Conservation (phyloP, 139 green algal species). For the Coelastrella sp. region DNA sequence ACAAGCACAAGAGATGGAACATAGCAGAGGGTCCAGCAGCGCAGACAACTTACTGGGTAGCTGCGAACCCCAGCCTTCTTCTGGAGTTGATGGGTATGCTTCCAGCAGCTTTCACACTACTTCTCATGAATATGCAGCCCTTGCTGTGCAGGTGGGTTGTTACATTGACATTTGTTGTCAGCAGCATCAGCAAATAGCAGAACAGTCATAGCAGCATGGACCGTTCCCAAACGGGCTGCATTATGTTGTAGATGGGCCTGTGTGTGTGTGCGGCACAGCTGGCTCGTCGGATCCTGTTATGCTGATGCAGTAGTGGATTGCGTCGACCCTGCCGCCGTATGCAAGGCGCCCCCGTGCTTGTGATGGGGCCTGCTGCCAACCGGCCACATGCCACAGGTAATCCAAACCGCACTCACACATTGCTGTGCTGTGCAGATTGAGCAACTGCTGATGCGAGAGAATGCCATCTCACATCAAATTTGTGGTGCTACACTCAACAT, state of each 20-base stretch:
- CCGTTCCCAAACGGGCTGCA: neutral
- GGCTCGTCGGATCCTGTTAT: no score
- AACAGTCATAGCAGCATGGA: neutral
- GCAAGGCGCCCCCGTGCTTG: neutral
- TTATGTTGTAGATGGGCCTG: no score
- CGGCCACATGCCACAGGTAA: no score
- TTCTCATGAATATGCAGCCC: conserved; percentile 19
- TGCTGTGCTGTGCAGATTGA: neutral
- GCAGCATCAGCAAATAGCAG: no score
- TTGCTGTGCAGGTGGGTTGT: conserved; percentile 19
- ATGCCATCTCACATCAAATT: conserved; percentile 1
- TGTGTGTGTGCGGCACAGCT: no score
- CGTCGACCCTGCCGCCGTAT: no score
- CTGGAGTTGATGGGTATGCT: neutral
- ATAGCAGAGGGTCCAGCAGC: neutral
- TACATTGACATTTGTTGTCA: neutral
- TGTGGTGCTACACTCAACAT: conserved; percentile 17
- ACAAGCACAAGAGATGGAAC: neutral
- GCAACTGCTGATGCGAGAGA: neutral
- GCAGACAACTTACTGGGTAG: neutral
- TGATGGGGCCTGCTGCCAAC: neutral
- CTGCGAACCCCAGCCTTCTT: neutral
- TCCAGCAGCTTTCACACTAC: neutral
- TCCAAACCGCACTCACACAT: neutral
- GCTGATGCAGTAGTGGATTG: no score